A percentile compares a stretch with the other conserved stretches of the same genome.
phyloP scores from a whole-genome alignment of 2,329 filamentous ascomycete genomes.

The Phyllosticta ampelicida region DNA sequence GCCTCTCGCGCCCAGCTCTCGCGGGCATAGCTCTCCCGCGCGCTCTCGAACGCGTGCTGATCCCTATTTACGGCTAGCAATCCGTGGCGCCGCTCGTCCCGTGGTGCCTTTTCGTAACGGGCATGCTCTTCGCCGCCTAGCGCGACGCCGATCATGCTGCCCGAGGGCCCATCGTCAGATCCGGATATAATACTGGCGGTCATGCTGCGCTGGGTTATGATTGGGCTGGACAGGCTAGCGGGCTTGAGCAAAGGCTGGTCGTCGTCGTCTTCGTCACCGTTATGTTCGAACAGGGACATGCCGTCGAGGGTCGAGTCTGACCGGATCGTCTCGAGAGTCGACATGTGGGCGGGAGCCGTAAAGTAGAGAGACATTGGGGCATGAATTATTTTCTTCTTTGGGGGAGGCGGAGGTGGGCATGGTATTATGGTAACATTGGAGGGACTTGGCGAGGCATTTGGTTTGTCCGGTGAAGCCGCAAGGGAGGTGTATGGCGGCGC shows the following conservation, averaged over 20 bases:
- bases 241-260: background rate
- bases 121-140: background rate
- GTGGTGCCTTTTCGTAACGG: background rate
- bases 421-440: background rate
- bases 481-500: background rate
- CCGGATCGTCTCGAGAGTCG: background rate
- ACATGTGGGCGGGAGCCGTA: background rate
- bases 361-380: background rate
- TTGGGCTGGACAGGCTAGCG: background rate
- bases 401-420: background rate
- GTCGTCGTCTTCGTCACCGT: background rate
- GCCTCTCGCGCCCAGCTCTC: background rate
- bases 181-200: background rate
- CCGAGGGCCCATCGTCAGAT: background rate
- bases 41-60: background rate
- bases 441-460: background rate
- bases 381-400: background rate
- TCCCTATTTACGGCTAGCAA: background rate
- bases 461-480: background rate
- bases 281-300: background rate
- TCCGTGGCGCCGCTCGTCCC: background rate
- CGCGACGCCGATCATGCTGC: background rate
- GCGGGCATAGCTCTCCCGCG: background rate
- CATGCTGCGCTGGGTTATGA: background rate
- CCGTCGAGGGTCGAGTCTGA: background rate